These are phyloP conservation scores for Paulownia fortunei DNA, from an alignment of 257 asterid genomes.

Conservation along the genomic window DNA sequence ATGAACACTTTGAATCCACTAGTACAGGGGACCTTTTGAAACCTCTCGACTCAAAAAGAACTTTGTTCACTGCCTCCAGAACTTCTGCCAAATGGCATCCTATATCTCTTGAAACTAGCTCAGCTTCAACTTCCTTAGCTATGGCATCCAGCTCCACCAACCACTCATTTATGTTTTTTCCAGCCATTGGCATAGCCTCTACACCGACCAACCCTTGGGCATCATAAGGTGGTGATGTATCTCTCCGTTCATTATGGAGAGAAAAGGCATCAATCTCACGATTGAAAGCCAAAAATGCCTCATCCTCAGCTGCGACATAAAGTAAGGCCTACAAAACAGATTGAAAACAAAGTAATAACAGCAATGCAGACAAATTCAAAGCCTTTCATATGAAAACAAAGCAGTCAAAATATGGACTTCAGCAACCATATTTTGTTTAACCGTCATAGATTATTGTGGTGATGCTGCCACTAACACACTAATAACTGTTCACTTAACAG, in stretches of 20 bases:
- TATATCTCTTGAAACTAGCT: constrained; percentile 77
- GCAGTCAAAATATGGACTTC: not conserved
- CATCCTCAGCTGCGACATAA: constrained; percentile 86
- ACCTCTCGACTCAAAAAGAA: constrained; percentile 75
- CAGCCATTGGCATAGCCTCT: constrained; percentile 79
- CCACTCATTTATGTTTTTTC: constrained; percentile 80
- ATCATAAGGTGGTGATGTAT: constrained; percentile 37
- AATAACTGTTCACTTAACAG: constrained; percentile 16
- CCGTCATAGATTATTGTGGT: not conserved
- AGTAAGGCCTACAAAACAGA: constrained; percentile 67
- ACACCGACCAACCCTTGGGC: constrained; percentile 51
- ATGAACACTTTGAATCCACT: constrained; percentile 79
- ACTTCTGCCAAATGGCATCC: constrained; percentile 84
- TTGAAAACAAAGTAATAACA: not conserved
- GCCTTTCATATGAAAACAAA: constrained; percentile 8
- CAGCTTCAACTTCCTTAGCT: constrained; percentile 91
- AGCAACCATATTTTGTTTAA: not conserved
- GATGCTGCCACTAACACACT: not conserved
- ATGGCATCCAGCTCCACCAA: constrained; percentile 73
- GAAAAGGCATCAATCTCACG: constrained; percentile 71
- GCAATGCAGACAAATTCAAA: not conserved
- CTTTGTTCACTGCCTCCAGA: constrained; percentile 83
- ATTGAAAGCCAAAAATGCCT: constrained; percentile 70
- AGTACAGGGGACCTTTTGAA: constrained; percentile 78
- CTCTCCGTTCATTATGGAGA: constrained; percentile 62